phyloP scores from a whole-genome alignment of 208 protist species.

The Wallacemonas sp. region DNA sequence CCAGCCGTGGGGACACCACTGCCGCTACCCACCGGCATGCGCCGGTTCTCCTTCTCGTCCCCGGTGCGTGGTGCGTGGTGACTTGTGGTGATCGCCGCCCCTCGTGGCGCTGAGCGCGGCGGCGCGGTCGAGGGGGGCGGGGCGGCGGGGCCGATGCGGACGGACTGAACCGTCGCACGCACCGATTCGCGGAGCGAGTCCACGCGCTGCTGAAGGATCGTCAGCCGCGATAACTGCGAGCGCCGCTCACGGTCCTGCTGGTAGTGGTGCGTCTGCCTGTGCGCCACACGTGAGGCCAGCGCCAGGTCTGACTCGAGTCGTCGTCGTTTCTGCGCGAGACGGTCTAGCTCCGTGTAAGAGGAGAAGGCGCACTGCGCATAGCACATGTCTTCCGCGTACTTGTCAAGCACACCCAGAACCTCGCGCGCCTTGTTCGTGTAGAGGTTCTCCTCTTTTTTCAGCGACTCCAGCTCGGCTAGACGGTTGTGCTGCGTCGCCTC shows the following conservation, averaged over 20 bases:
- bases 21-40: background rate
- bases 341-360: constrained; percentile 33
- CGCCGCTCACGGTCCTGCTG: constrained; percentile 61
- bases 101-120: no score
- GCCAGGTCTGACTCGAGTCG: constrained; percentile 66
- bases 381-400: constrained; percentile 54
- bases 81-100: no score
- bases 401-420: constrained; percentile 39
- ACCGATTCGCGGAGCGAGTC: constrained; percentile 53
- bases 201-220: constrained; percentile 64
- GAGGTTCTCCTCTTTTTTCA: constrained; percentile 57
- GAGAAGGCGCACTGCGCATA: constrained; percentile 34
- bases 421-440: constrained; percentile 50
- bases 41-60: constrained; percentile 8
- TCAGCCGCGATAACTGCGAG: constrained; percentile 56
- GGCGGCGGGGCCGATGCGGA: background rate
- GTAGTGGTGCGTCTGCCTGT: constrained; percentile 47
- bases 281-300: constrained; percentile 59
- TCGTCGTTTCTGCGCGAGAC: constrained; percentile 43
- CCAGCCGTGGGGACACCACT: background rate
- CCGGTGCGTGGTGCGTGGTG: no score
- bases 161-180: constrained; percentile 25
- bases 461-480: constrained; percentile 46
- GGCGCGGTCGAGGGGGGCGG: background rate
- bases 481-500: constrained; percentile 53